Evolutionary conservation across 2,329 filamentous ascomycete species (phyloP), one percentile per base, ranked within the genome.

Genomic region (Aspergillus pseudonomiae): DNA sequence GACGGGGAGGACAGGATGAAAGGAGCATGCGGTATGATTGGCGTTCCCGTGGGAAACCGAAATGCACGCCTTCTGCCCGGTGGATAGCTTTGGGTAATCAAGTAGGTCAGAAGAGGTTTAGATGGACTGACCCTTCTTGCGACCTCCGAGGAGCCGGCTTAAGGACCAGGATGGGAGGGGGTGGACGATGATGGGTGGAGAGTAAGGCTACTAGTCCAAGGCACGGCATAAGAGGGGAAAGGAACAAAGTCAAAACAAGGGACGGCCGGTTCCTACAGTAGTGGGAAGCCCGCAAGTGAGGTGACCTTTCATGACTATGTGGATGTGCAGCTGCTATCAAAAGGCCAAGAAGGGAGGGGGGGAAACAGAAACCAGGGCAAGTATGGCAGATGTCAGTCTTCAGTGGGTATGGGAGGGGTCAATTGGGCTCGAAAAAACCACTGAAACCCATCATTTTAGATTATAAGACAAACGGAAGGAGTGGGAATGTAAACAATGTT

Each of bases 11-110:
- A 61, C 59, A 41, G 41, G 45, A 59, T 60, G 56, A 59, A 63
- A 64, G 61, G 55, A 68, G 50, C 58, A 59, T 56, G 59, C 59
- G 58, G 64, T 60, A 43, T 63, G 64, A 66, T 64, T 64, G 64
- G 62, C 57, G 57, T 64, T 64, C 53, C 64, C 64, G 60, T 60
- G 43, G 62, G 54, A 60, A 62, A 58, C 57, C 62, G 57, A 62
- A 57, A 66, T 66, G 64, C 59, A 65, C 55, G 48, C 21, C 39
- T 36, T 54, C 39, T 48, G 21, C 32, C 52, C 52, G 34, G 52
- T 41, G 41, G 48, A 56, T 56, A 50, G 28, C 16, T 57, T 60
- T 59, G 58, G 57, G 53, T 50, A 56, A 41, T 48, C 43, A 26
- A 16, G 12, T 26, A 50, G 52, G 50, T 30, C 45, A 59, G 60